Evolutionary conservation across 768 basidiomycete genomes (phyloP), one percentile per base, ranked within the genome.

Genomic region (Boletus rufocinnamomeus): DNA sequence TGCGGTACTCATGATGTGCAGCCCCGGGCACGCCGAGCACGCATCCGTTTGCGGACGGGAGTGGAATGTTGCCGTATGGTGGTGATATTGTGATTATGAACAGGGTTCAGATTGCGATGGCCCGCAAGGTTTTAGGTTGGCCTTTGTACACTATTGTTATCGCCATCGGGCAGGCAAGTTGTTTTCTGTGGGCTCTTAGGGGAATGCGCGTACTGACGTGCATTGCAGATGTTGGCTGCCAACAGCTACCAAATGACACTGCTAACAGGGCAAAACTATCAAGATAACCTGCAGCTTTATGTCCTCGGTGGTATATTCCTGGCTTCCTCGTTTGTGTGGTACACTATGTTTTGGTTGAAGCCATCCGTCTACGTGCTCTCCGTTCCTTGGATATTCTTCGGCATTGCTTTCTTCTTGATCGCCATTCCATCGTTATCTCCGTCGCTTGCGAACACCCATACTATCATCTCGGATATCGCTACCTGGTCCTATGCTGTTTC

Each of bases 171-270:
- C 94, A 92, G 79, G 83, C 84, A 49, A 47, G 82, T 65, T 44
- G 30, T 41, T 52, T 27, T 61, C 56, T 25, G 17, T 37, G 1
- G 13, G n/a, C 17, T 19, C 10, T 23, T 54, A 19, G 13, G 27
- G 32, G 35, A 34, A 13, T 28, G 14, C 45, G 30, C 9, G 38
- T 52, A 23, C 57, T 63, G 37, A 66, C 37, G 34, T 21, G 27
- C 27, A 43, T 58, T 37, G 16, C 27, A 89, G 84, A 93, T 94
- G 89, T 75, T 94, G 62, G 86, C 88, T 56, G 93, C 93, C 4
- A 93, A 92, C 32, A 95, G 93, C 68, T 97, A 95, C 84, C 95
- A 97, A 75, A 90, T 96, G 68, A 95, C 93, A 19, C 76, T 97
- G 37, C 80, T 96, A 21, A 88, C 90, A 21, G 95, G 95, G 52